Evolutionary conservation across 2,329 filamentous ascomycete genomes (phyloP), one percentile per base, ranked within the genome.

Genomic region (Aspergillus fumigatiaffinis): DNA sequence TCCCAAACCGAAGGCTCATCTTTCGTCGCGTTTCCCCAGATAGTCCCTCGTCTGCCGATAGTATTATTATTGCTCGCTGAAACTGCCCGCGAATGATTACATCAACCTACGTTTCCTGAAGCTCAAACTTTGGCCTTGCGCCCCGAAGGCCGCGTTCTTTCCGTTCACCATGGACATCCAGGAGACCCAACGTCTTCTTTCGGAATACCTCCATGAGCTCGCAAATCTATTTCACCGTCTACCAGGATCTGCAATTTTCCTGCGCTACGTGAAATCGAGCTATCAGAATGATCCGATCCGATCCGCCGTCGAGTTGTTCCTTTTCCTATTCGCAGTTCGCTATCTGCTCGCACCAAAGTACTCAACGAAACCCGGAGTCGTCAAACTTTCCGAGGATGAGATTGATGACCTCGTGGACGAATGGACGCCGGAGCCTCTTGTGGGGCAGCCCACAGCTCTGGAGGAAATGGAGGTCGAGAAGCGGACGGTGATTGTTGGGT

Each of bases 241-340:
- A 42, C 95, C 94, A 29, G 94, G 94, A 53, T 97, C 93, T 29
- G 90, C 93, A 46, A 96, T 99, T 66, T 82, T 97, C 68, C 85
- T 96, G 66, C 90, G 94, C 61, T 99, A 99, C 77, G 92, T 99
- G 72, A 91, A 91, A 75, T 96, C 92, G 57, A 96, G 92, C 73
- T 97, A 99, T 79, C 94, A 99, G 79, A 89, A 99, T 72, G 94
- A 99, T 69, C 94, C 94, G 9, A 86, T 97, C 56, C 89, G 95
- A 54, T 96, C 91, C 53, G 91, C 91, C 42, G 91, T 99, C 65
- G 94, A 99, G 77, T 81, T 99, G 52, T 87, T 97, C 64, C 82
- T 99, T 58, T 90, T 99, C 66, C 85, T 99, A 54, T 99, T 99
- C 78, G 95, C 95, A 62, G 89, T 99, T 57, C 87, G 92, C 62